These are phyloP conservation scores for Trichoderma sp. DNA, from an alignment of 2,329 filamentous ascomycete species.

Conservation along the genomic window DNA sequence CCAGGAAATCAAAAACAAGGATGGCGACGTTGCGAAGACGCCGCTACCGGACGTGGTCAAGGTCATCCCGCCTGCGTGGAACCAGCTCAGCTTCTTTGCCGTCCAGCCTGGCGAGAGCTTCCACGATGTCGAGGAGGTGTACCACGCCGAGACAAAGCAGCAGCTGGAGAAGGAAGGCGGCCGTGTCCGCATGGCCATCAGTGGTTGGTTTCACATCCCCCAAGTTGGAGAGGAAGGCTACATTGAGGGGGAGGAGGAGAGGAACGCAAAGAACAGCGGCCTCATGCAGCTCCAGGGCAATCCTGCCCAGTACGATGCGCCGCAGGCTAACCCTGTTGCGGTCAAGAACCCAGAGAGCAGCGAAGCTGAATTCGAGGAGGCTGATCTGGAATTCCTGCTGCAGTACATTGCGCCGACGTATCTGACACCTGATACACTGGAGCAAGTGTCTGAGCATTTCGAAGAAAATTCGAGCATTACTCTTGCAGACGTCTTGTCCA, in stretches of 20 bases:
- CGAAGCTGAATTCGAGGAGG: slow-evolving; percentile 66
- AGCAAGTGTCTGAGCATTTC: slow-evolving; percentile 79
- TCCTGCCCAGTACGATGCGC: slow-evolving; percentile 84
- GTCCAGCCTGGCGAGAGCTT: slow-evolving; percentile 99
- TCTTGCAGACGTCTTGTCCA: slow-evolving; percentile 74
- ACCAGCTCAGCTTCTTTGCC: slow-evolving; percentile 96
- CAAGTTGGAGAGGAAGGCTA: slow-evolving; percentile 93
- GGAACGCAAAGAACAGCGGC: slow-evolving; percentile 84
- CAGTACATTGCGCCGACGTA: slow-evolving; percentile 90
- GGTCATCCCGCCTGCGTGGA: slow-evolving; percentile 91
- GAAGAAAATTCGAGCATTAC: slow-evolving; percentile 81
- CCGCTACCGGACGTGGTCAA: slow-evolving; percentile 77
- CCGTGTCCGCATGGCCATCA: slow-evolving; percentile 93
- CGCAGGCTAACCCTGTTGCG: slow-evolving; percentile 61
- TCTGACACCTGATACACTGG: slow-evolving; percentile 86
- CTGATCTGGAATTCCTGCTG: slow-evolving; percentile 85
- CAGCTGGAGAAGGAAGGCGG: slow-evolving; percentile 69
- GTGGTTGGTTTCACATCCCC: slow-evolving; percentile 98
- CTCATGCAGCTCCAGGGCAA: slow-evolving; percentile 91
- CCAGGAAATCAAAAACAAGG: slow-evolving; percentile 58
- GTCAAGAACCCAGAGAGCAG: slow-evolving; percentile 46
- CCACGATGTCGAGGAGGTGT: slow-evolving; percentile 98
- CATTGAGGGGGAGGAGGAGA: slow-evolving; percentile 83
- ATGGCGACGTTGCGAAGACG: slow-evolving; percentile 75
- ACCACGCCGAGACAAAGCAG: slow-evolving; percentile 63